Evolutionary conservation across 768 basidiomycete genomes (phyloP).

Genomic region (Lyophyllum decastes): DNA sequence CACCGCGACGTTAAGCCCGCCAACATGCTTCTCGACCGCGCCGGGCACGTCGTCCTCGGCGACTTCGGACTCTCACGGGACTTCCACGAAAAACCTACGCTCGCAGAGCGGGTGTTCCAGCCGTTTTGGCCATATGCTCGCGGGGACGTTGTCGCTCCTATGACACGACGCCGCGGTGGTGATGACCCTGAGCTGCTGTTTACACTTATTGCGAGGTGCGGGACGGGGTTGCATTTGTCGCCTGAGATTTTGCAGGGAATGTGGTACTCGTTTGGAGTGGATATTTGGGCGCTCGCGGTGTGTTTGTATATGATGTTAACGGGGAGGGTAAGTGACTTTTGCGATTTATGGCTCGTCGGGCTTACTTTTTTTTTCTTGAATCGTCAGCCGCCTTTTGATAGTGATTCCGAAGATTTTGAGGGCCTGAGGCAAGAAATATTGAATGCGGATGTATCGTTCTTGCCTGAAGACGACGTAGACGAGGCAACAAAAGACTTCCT

Average conservation of each 20-base stretch:
- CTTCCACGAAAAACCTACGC: constrained; percentile 22
- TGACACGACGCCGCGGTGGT: not conserved
- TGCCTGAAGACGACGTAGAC: constrained; percentile 2
- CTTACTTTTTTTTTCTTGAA: not conserved
- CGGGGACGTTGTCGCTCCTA: constrained; percentile 14
- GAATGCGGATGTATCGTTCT: constrained; percentile 1
- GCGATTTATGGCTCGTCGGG: not conserved
- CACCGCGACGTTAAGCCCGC: constrained; percentile 38
- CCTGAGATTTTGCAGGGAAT: constrained; percentile 12
- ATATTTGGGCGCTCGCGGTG: constrained; percentile 14
- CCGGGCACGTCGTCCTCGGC: constrained; percentile 31
- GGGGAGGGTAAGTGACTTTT: constrained; percentile 10
- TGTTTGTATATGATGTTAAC: constrained; percentile 15
- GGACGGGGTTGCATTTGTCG: constrained; percentile 10
- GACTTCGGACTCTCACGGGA: constrained; percentile 35
- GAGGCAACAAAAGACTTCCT: constrained; percentile 5
- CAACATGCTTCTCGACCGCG: constrained; percentile 31
- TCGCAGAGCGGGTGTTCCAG: constrained; percentile 30
- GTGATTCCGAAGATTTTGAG: constrained; percentile 1
- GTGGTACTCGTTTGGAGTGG: constrained; percentile 14
- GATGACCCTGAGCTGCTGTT: constrained; percentile 3
- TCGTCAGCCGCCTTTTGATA: constrained; percentile 10
- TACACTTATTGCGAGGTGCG: constrained; percentile 1
- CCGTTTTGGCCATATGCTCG: constrained; percentile 33
- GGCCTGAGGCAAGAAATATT: constrained; percentile 2